Percentiles rank a stretch among this genome's conserved stretches.
Evolutionary conservation across 2,329 filamentous ascomycete species (phyloP).

Genomic region (Colletotrichum gloeosporioides): DNA sequence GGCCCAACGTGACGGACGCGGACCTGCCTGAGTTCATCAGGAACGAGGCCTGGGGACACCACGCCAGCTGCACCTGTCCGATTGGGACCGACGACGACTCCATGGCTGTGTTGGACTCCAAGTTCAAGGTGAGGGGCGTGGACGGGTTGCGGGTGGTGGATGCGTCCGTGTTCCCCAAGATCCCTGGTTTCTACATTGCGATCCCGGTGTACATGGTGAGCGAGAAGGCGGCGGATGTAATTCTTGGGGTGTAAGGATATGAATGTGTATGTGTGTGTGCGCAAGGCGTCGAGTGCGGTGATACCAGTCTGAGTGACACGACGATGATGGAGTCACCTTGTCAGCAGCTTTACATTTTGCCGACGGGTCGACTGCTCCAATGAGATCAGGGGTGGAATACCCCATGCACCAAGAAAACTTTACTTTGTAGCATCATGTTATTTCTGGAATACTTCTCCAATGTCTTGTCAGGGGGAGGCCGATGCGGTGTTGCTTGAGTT

Average conservation of each 20-base stretch:
- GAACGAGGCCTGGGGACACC: constrained; percentile 61
- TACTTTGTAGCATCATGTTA: background rate
- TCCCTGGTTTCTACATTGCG: constrained; percentile 52
- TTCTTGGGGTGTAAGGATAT: constrained; percentile 2
- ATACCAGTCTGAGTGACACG: background rate
- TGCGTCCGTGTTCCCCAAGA: constrained; percentile 60
- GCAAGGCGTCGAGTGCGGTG: background rate
- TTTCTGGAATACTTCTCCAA: background rate
- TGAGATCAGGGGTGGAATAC: background rate
- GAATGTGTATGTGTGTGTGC: background rate
- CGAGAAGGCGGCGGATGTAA: constrained; percentile 54
- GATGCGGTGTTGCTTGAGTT: background rate
- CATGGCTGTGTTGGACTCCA: constrained; percentile 59
- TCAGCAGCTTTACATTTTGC: background rate
- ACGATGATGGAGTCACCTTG: background rate
- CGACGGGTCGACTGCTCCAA: background rate
- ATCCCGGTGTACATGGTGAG: constrained; percentile 58
- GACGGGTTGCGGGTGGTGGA: constrained; percentile 63
- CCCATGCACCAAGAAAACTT: background rate
- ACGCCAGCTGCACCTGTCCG: constrained; percentile 59
- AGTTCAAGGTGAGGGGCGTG: constrained; percentile 61
- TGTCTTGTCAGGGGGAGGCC: background rate
- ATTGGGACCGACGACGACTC: constrained; percentile 59
- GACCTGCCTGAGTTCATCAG: constrained; percentile 52
- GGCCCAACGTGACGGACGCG: constrained; percentile 42